Evolutionary conservation across 257 asterid species (phyloP).

Genomic region (Nicotiana sylvestris): DNA sequence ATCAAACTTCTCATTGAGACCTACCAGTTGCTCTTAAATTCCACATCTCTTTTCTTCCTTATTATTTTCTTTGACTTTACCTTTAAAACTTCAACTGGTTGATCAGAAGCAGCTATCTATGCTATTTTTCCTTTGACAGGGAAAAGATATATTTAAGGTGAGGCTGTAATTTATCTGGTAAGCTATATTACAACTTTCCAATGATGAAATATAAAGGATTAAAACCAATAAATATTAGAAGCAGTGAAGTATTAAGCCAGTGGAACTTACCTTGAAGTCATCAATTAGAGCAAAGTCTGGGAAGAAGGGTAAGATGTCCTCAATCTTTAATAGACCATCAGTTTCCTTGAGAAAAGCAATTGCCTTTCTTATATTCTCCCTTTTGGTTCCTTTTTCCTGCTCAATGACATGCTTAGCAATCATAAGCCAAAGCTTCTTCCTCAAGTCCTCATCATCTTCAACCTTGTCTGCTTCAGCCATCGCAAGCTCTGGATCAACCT

Average conservation of each 20-base stretch:
- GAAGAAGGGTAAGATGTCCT: slow-evolving; percentile 93
- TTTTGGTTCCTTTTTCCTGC: slow-evolving; percentile 95
- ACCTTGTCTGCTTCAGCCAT: slow-evolving; percentile 99
- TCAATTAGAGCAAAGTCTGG: slow-evolving; percentile 96
- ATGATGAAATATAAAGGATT: background rate
- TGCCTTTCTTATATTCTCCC: slow-evolving; percentile 97
- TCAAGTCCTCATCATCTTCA: slow-evolving; percentile 94
- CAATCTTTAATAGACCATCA: slow-evolving; percentile 92
- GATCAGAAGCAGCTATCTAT: background rate
- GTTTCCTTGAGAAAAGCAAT: slow-evolving; percentile 98
- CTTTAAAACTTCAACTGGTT: background rate
- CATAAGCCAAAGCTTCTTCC: slow-evolving; percentile 98
- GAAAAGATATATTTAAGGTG: background rate
- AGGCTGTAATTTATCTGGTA: background rate
- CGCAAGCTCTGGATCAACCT: slow-evolving; percentile 98
- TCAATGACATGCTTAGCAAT: slow-evolving; percentile 94
- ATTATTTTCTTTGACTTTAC: background rate
- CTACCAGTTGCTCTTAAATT: background rate
- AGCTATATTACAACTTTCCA: slow-evolving; percentile 1
- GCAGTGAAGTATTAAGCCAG: slow-evolving; percentile 7
- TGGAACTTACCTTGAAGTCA: slow-evolving; percentile 72
- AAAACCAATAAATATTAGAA: slow-evolving; percentile 5
- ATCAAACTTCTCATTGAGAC: slow-evolving; percentile 4
- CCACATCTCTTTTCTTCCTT: background rate
- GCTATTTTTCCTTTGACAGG: background rate